These are phyloP conservation scores for Aphanomyces astaci DNA, from an alignment of 352 stramenopile species.

Conservation along the genomic window DNA sequence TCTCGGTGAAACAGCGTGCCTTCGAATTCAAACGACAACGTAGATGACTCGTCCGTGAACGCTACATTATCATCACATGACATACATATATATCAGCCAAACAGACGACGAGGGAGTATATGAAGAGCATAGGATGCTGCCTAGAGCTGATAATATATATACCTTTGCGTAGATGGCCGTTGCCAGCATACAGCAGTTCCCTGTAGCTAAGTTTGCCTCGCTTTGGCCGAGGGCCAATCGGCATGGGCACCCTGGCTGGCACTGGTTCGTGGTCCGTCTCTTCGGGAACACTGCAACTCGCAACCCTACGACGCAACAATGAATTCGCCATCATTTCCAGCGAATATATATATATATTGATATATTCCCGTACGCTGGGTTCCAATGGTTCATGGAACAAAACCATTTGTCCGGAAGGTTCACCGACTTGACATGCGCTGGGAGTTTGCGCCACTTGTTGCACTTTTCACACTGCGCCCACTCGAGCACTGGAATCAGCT, in stretches of 20 bases:
- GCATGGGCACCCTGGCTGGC: constrained; percentile 30
- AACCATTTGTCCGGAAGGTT: constrained; percentile 94
- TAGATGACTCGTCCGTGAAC: constrained; percentile 73
- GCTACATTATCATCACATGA: too few species aligned
- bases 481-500: constrained; percentile 47
- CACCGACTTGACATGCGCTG: constrained; percentile 84
- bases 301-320: constrained; percentile 30
- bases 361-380: constrained; percentile 54
- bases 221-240: constrained; percentile 26
- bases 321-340: too few species aligned
- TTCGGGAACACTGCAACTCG: constrained; percentile 61
- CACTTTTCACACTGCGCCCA: constrained; percentile 96
- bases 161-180: constrained; percentile 62
- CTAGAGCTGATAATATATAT: too few species aligned
- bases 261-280: constrained; percentile 72
- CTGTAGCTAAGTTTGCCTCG: constrained; percentile 76
- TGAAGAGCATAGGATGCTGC: too few species aligned
- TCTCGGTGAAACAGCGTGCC: constrained; percentile 59
- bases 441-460: constrained; percentile 94
- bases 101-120: too few species aligned
- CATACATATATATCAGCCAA: too few species aligned
- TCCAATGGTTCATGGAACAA: constrained; percentile 94
- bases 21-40: constrained; percentile 67
- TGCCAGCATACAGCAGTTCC: constrained; percentile 71
- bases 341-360: too few species aligned